phyloP scores from a whole-genome alignment of 2,329 filamentous ascomycete genomes.

The Trichoderma guizhouense region DNA sequence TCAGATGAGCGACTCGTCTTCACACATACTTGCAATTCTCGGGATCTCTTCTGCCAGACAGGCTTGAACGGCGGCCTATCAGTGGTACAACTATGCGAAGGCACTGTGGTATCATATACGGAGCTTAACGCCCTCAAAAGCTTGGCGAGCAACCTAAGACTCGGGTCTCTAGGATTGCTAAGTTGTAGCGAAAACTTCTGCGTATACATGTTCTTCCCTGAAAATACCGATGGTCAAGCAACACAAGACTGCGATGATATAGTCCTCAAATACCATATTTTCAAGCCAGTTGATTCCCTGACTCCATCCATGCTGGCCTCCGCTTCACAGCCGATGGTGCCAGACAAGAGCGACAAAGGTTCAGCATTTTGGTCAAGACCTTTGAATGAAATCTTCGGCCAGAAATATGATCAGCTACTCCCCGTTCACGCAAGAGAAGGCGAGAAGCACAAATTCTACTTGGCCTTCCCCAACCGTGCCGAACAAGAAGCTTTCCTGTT shows the following conservation, averaged over 20 bases:
- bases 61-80: conserved; percentile 5
- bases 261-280: conserved; percentile 38
- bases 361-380: conserved; percentile 21
- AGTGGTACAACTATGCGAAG: conserved; percentile 23
- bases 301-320: conserved; percentile 27
- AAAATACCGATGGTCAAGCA: conserved; percentile 29
- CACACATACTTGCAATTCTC: conserved; percentile 33
- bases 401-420: conserved; percentile 33
- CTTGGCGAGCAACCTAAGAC: conserved; percentile 34
- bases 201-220: conserved; percentile 39
- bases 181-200: conserved; percentile 32
- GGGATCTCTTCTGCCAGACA: conserved; percentile 30
- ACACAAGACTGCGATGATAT: conserved; percentile 30
- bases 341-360: background rate
- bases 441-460: conserved; percentile 38
- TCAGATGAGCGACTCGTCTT: conserved; percentile 30
- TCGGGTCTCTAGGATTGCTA: conserved; percentile 37
- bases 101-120: conserved; percentile 21
- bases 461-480: conserved; percentile 46
- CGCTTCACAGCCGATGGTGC: conserved; percentile 2
- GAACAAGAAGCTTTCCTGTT: conserved; percentile 37
- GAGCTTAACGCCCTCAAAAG: conserved; percentile 24
- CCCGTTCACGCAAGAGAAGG: conserved; percentile 20
- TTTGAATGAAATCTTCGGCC: conserved; percentile 30
- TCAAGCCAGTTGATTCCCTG: conserved; percentile 29